Base-by-base conservation (phyloP, 2,329 filamentous ascomycete genomes). In the Fragosphaeria purpurea region DNA sequence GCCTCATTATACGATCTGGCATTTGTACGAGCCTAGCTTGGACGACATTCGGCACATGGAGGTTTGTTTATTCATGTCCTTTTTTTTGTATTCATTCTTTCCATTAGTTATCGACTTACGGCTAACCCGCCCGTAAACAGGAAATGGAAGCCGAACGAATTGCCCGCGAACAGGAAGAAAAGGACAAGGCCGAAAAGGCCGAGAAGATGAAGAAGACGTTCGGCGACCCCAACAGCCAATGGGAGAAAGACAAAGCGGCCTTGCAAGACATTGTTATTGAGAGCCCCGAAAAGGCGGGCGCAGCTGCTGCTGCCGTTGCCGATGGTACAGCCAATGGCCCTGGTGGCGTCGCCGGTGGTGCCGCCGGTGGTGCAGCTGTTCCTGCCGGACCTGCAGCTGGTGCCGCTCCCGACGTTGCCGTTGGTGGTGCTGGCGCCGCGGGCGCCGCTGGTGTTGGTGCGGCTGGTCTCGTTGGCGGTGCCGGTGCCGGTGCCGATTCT, bases 1-100 rank as follows among this genome's bases (percentile, higher is more conserved):
- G 44, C 93, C 93, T 6, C 93, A 98, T 65, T 98, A 98, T 67
- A 95, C 89, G 1, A 96, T 98, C 57, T 98, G 93, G 93, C 93
- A 98, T 82, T 75, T 98, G 62, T 98, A 98, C 72, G 93, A 98
- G 68, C 93, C 93, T n/a, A 95, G 88, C 61, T 87, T 96, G 12
- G 93, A 98, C 62, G 93, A 98, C 62, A 87, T 97, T 56, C 83
- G 86, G 53, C 93, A 97, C 63, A 98, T 98, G 93, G 91, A 90
- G 72, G 81, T 83, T 66, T 53, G 71, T 61, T 44, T 41, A 8
- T 34, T 7, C 12, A 7, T 11, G 2, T 9, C 7, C n/a, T 10
- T 12, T 2, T 33, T 3, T 11, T 11, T 2, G 10, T 6, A 12
- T 7, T 40, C 5, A 1, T 33, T 35, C 5, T 41, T 22, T 47